phyloP scores from a whole-genome alignment of 352 stramenopile species.

The Phytophthora pluvialis region DNA sequence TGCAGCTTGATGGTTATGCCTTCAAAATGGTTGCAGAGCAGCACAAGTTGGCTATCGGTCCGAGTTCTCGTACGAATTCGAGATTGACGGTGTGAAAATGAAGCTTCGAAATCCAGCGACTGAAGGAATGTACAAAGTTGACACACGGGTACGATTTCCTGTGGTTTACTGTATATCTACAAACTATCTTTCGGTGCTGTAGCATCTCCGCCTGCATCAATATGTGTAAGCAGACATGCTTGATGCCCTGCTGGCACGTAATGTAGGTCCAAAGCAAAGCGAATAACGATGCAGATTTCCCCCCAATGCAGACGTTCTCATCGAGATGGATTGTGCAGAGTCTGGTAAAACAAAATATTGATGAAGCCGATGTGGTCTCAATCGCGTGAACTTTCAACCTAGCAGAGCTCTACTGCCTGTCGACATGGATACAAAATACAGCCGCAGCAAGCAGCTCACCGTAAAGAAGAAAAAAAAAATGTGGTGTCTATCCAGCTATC shows the following conservation, averaged over 20 bases:
- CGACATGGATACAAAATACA: constrained; percentile 8
- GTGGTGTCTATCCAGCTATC: constrained; percentile 13
- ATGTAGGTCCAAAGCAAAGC: constrained; percentile 2
- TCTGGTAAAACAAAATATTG: constrained; percentile 10
- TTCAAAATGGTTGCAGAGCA: constrained; percentile 5
- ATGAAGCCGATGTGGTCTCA: constrained; percentile 6
- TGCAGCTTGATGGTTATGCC: constrained; percentile 1
- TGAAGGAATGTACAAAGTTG: background rate
- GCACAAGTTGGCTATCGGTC: background rate
- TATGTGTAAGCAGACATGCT: constrained; percentile 4
- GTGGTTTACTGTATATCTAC: background rate
- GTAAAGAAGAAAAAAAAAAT: constrained; percentile 9
- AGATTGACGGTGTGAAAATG: background rate
- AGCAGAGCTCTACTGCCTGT: background rate
- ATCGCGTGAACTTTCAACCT: constrained; percentile 3
- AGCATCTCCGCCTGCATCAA: constrained; percentile 1
- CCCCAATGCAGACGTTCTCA: background rate
- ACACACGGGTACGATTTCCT: constrained; percentile 9
- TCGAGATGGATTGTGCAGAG: constrained; percentile 7
- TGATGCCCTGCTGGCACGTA: constrained; percentile 11
- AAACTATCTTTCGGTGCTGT: background rate
- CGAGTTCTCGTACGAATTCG: constrained; percentile 1
- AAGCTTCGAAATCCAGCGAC: background rate
- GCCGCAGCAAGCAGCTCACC: constrained; percentile 1
- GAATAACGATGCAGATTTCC: constrained; percentile 8